A percentile compares a stretch with the other conserved stretches of the same genome.
Evolutionary conservation across 2,329 filamentous ascomycete species (phyloP).

Genomic region (Beauveria varroae): DNA sequence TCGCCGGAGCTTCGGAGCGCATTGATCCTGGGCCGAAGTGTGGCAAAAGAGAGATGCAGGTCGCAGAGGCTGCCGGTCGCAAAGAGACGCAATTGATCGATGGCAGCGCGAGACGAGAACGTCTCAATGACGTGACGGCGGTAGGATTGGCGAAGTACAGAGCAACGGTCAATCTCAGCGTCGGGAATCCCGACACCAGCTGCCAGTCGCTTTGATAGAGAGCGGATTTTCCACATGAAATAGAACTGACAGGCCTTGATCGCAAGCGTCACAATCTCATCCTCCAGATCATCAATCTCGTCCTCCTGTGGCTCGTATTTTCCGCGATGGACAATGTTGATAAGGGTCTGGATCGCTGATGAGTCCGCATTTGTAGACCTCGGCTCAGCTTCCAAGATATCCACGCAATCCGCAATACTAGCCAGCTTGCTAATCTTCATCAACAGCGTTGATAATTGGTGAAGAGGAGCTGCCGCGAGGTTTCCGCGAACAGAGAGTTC

Average conservation of each 20-base stretch:
- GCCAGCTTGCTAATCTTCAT: conserved; percentile 75
- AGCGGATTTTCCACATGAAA: conserved; percentile 85
- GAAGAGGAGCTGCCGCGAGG: conserved; percentile 56
- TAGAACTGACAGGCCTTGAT: conserved; percentile 77
- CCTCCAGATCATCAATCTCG: conserved; percentile 68
- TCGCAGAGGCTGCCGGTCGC: conserved; percentile 75
- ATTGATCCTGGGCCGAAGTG: conserved; percentile 51
- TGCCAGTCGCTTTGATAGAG: conserved; percentile 47
- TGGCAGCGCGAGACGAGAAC: conserved; percentile 57
- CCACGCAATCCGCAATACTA: conserved; percentile 69
- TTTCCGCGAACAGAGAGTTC: conserved; percentile 66
- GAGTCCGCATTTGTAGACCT: conserved; percentile 39
- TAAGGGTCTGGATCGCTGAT: conserved; percentile 59
- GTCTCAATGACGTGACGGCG: conserved; percentile 58
- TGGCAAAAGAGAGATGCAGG: conserved; percentile 70
- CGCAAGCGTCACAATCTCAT: conserved; percentile 67
- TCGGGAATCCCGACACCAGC: conserved; percentile 49
- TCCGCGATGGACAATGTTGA: conserved; percentile 67
- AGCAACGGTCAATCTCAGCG: conserved; percentile 53
- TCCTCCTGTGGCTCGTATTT: conserved; percentile 60
- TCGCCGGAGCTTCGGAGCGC: conserved; percentile 25
- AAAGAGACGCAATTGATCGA: conserved; percentile 71
- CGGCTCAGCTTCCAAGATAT: conserved; percentile 60
- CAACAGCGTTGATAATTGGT: conserved; percentile 64
- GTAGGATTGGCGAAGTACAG: conserved; percentile 47